Evolutionary conservation across 169 alveolate species (phyloP).

Genomic region (Plasmodium gallinaceum): DNA sequence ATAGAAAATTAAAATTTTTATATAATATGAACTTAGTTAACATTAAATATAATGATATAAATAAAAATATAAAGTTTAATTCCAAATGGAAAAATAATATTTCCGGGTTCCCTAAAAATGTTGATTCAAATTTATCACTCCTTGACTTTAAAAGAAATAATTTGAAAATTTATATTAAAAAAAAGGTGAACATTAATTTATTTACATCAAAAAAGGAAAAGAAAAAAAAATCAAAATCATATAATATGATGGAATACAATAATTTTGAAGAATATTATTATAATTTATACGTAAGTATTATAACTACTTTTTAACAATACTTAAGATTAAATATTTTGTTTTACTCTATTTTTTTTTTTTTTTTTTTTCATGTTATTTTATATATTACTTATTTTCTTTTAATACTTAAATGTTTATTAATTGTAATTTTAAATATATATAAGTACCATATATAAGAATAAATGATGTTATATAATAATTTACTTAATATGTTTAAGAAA

Average conservation of each 20-base stretch:
- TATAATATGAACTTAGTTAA: constrained; percentile 50
- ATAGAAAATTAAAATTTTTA: constrained; percentile 65
- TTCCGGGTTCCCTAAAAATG: neutral
- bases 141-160: constrained; percentile 36
- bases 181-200: constrained; percentile 17
- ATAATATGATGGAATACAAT: constrained; percentile 68
- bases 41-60: constrained; percentile 20
- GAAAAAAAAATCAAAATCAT: neutral
- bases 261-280: constrained; percentile 69
- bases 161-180: constrained; percentile 34
- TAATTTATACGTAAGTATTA: constrained; percentile 45
- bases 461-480: neutral
- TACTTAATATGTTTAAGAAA: neutral
- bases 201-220: constrained; percentile 36
- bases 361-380: too few species aligned
- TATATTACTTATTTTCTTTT: too few species aligned
- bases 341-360: too few species aligned
- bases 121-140: constrained; percentile 26
- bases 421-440: too few species aligned
- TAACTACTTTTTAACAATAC: too few species aligned
- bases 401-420: too few species aligned
- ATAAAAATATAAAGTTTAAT: neutral
- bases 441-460: too few species aligned
- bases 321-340: too few species aligned
- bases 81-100: neutral